Base-by-base conservation (phyloP, 306 rosid species). In the Quercus rubra region DNA sequence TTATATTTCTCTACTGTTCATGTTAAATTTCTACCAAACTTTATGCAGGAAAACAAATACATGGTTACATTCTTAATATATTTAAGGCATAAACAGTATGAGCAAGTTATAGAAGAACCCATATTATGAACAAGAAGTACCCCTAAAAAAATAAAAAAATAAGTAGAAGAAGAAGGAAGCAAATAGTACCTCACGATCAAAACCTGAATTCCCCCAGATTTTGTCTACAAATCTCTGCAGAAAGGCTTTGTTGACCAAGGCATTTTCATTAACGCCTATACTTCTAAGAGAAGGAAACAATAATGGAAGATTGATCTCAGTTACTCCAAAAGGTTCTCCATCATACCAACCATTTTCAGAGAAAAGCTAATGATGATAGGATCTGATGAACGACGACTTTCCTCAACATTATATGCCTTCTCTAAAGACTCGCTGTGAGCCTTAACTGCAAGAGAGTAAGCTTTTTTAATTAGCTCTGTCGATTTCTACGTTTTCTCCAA, bases 211-310 rank as follows among this genome's bases (percentile, higher is more conserved):
- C 11, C 23, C 15, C 14, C 25, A 58, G 19, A 89, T 35, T 18
- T 14, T 28, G 0, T 10, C 33, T 49, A 81, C 52, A 75, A 92
- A 91, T 82, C 83, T 83, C 3, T 25, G 55, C 8, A 81, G 62
- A 21, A 88, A 92, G 1, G 92, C 90, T 70, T 85, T 49, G 51
- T 92, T 92, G 1, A 90, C 86, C 6, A 5, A 9, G 51, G 95
- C 97, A 61, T 51, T 33, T 51, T 88, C 91, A 43, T 84, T 88
- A 25, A 79, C 87, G 2, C 99, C 94, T 73, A 95, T 73, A 77
- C 92, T 90, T 86, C 77, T 88, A 31, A 92, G 74, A 0, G 88
- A 85, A 61, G 92, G 93, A 35, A 92, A 94, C 3, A 55, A 28
- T 5, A 5, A 2, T 4, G 3, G 38, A 25, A 31, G 58, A 78